Evolutionary conservation across 345 rosid genomes (phyloP).

Genomic region (Eucalyptus pauciflora): DNA sequence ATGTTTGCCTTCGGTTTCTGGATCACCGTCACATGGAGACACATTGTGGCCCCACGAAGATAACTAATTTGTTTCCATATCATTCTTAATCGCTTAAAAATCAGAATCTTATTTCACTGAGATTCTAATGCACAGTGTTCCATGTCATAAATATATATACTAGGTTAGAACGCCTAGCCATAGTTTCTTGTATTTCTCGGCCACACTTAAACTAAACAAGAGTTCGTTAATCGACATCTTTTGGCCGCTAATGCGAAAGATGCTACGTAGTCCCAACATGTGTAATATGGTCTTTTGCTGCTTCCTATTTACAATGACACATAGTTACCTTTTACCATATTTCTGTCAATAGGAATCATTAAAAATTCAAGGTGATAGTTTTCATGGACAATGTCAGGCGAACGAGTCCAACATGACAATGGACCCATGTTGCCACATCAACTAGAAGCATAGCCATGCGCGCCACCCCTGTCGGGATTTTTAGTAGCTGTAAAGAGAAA

Average conservation of each 20-base stretch:
- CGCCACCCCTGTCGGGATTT: neutral
- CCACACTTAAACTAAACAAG: neutral
- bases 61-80: neutral
- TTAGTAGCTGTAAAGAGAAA: neutral
- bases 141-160: neutral
- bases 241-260: neutral
- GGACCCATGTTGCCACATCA: neutral
- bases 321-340: neutral
- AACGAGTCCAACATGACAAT: neutral
- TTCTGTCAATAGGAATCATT: neutral
- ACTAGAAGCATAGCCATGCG: neutral
- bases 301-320: neutral
- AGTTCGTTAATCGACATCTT: neutral
- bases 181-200: neutral
- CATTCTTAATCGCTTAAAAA: neutral
- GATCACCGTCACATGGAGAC: neutral
- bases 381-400: neutral
- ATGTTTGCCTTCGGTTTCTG: neutral
- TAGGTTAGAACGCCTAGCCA: neutral
- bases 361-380: neutral
- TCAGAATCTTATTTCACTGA: neutral
- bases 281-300: neutral
- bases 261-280: neutral
- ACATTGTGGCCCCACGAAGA: neutral
- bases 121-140: neutral